Evolutionary conservation across 805 yeast species (phyloP).

Genomic region (Tetrapisispora phaffii): DNA sequence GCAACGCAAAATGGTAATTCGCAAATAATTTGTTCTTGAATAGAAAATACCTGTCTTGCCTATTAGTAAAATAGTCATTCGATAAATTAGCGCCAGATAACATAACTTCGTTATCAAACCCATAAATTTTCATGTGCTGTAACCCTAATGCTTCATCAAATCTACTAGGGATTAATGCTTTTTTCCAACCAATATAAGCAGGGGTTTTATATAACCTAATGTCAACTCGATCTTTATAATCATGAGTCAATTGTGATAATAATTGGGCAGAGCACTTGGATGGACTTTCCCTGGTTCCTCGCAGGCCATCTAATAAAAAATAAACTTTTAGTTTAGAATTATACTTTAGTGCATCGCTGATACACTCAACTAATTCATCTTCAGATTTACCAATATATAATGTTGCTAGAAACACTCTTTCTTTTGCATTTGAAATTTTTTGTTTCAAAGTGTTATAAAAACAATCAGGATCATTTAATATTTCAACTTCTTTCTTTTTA

Average conservation of each 20-base stretch:
- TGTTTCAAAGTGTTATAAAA: slow-evolving; percentile 58
- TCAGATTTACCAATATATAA: slow-evolving; percentile 80
- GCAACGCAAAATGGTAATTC: slow-evolving; percentile 67
- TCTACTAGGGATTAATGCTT: slow-evolving; percentile 62
- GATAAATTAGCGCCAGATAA: slow-evolving; percentile 89
- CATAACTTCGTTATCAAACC: slow-evolving; percentile 83
- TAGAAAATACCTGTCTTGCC: slow-evolving; percentile 86
- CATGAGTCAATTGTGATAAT: slow-evolving; percentile 54
- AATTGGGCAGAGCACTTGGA: slow-evolving; percentile 65
- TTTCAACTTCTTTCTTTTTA: slow-evolving; percentile 44
- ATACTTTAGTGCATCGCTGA: slow-evolving; percentile 47
- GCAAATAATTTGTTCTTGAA: slow-evolving; percentile 51
- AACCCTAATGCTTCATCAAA: slow-evolving; percentile 86
- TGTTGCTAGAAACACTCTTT: slow-evolving; percentile 70
- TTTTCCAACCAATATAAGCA: slow-evolving; percentile 57
- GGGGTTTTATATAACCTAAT: slow-evolving; percentile 87
- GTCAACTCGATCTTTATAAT: slow-evolving; percentile 59
- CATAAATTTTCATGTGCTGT: slow-evolving; percentile 96
- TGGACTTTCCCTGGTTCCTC: slow-evolving; percentile 93
- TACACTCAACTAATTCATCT: slow-evolving; percentile 56
- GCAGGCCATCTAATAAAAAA: slow-evolving; percentile 72
- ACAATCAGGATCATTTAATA: slow-evolving; percentile 55
- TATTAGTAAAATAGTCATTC: slow-evolving; percentile 81
- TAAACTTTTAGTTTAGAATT: slow-evolving; percentile 59
- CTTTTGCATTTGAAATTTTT: slow-evolving; percentile 53